Percentiles rank a stretch among this genome's conserved stretches.
Conservation (phyloP, 2,329 filamentous ascomycete species). For the Colletotrichum graminicola region DNA sequence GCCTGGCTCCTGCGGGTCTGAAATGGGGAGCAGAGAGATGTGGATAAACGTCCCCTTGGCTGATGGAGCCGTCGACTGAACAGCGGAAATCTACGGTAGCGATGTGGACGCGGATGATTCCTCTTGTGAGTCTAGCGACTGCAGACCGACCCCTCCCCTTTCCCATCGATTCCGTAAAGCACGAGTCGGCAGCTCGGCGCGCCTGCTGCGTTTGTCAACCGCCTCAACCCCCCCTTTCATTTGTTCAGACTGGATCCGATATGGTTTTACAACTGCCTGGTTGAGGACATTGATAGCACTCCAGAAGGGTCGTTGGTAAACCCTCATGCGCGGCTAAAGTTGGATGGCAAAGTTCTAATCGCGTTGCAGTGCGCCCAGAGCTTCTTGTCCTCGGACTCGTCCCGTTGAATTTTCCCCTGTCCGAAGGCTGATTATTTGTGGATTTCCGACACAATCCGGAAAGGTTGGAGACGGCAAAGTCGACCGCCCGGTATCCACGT, state of each 20-base stretch:
- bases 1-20: conserved; percentile 33
- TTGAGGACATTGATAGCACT: not conserved
- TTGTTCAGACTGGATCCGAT: not conserved
- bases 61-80: conserved; percentile 33
- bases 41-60: conserved; percentile 32
- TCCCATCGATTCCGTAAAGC: conserved; percentile 12
- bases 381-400: conserved; percentile 1
- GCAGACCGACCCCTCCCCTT: conserved; percentile 22
- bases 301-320: not conserved
- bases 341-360: not conserved
- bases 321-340: not conserved
- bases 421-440: conserved; percentile 9
- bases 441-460: conserved; percentile 18
- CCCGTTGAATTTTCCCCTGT: conserved; percentile 7
- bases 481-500: not conserved
- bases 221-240: not conserved
- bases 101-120: conserved; percentile 30
- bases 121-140: conserved; percentile 31
- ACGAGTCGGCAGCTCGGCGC: conserved; percentile 18
- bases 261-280: not conserved
- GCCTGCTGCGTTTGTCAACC: conserved; percentile 27
- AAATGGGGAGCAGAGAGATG: conserved; percentile 27
- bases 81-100: conserved; percentile 32
- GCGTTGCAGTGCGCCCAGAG: not conserved
- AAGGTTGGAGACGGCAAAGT: not conserved